Conservation (phyloP, 2,329 filamentous ascomycete species). For the Mariannaea elegans region DNA sequence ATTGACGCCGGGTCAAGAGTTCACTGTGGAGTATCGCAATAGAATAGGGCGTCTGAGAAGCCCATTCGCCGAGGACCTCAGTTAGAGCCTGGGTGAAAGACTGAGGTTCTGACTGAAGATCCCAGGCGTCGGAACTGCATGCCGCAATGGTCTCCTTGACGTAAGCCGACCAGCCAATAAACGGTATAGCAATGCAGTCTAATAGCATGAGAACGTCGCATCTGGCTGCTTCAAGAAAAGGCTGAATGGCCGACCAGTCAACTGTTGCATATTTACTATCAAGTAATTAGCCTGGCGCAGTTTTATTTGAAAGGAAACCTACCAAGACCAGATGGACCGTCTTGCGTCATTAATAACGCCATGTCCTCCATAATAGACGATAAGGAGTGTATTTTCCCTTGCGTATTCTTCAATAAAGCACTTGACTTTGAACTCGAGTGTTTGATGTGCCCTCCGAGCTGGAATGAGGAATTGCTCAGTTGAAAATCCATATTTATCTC, state of each 20-base stretch:
- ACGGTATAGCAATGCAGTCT: constrained; percentile 38
- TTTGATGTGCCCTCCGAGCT: constrained; percentile 36
- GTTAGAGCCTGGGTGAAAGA: constrained; percentile 39
- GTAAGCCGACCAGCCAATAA: constrained; percentile 37
- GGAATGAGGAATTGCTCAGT: constrained; percentile 37
- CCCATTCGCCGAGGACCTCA: constrained; percentile 39
- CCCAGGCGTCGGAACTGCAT: constrained; percentile 39
- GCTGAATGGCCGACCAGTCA: constrained; percentile 41
- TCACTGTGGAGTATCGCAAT: constrained; percentile 41
- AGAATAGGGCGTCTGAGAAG: constrained; percentile 37
- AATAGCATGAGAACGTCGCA: constrained; percentile 39
- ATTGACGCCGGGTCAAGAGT: constrained; percentile 37
- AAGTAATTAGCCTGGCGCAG: constrained; percentile 15
- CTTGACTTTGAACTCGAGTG: constrained; percentile 34
- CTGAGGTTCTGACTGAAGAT: constrained; percentile 34
- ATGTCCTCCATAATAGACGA: constrained; percentile 39
- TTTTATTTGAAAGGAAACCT: constrained; percentile 5
- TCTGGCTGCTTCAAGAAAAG: constrained; percentile 38
- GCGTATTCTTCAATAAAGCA: constrained; percentile 40
- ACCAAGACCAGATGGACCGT: constrained; percentile 40
- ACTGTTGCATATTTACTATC: constrained; percentile 39
- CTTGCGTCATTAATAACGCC: constrained; percentile 39
- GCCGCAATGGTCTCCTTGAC: constrained; percentile 41
- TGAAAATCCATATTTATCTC: constrained; percentile 33
- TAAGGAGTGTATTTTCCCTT: constrained; percentile 37